Percentiles rank a stretch among this genome's conserved stretches.
phyloP scores from a whole-genome alignment of 2,329 filamentous ascomycete species.

The Xylariaceae sp. region DNA sequence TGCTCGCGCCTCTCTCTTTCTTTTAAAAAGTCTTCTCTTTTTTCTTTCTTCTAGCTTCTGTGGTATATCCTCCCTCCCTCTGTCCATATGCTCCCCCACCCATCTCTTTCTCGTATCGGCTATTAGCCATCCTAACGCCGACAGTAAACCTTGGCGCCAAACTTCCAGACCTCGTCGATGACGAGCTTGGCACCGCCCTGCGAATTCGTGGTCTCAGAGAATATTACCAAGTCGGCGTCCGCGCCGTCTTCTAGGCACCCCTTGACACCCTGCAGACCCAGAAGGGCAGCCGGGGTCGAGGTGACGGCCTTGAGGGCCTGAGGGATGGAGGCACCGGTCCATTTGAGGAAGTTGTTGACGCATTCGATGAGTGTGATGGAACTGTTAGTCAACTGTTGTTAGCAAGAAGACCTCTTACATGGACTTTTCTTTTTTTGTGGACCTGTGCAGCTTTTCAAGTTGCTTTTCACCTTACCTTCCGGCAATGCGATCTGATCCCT shows the following conservation, averaged over 20 bases:
- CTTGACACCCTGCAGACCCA: constrained; percentile 62
- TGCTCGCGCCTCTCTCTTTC: too few relatives aligned
- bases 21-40: not conserved
- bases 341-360: constrained; percentile 73
- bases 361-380: constrained; percentile 73
- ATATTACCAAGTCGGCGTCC: constrained; percentile 64
- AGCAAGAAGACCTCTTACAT: not conserved
- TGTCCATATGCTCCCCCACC: not conserved
- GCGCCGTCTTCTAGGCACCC: constrained; percentile 58
- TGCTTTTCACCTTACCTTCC: constrained; percentile 51
- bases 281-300: constrained; percentile 68
- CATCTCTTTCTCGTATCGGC: not conserved
- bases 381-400: constrained; percentile 33
- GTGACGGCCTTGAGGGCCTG: constrained; percentile 69
- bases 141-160: constrained; percentile 52
- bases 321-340: constrained; percentile 63
- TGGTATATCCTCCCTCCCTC: constrained; percentile 2
- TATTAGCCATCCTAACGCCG: constrained; percentile 9
- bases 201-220: constrained; percentile 48
- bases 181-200: constrained; percentile 46
- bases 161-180: constrained; percentile 77
- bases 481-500: constrained; percentile 73
- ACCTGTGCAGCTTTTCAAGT: not conserved
- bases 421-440: not conserved
- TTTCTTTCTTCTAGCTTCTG: not conserved